Evolutionary conservation across 2,329 filamentous ascomycete genomes (phyloP).

Genomic region (Claviceps maximensis): DNA sequence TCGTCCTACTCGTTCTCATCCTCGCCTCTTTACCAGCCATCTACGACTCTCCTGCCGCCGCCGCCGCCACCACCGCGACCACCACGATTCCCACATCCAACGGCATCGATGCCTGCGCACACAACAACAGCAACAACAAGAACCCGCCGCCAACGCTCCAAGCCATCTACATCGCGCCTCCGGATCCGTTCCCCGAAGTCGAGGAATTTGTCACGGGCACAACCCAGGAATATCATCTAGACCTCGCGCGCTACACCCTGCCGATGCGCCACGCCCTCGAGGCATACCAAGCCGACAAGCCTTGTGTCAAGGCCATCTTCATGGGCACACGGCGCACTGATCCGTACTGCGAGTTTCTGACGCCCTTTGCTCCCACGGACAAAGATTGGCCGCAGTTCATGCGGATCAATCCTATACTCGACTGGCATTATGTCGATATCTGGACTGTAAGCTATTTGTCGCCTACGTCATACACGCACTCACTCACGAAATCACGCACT

Average conservation of each 20-base stretch:
- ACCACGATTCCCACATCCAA: not conserved
- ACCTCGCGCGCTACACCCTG: slow-evolving; percentile 59
- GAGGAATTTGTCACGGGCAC: slow-evolving; percentile 68
- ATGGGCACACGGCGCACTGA: slow-evolving; percentile 72
- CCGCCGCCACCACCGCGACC: not conserved
- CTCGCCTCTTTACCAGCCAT: slow-evolving; percentile 46
- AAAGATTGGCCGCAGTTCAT: slow-evolving; percentile 84
- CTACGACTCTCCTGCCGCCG: slow-evolving; percentile 13
- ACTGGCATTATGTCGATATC: slow-evolving; percentile 94
- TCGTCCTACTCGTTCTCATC: slow-evolving; percentile 80
- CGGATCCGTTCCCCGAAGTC: slow-evolving; percentile 73
- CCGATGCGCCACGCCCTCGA: slow-evolving; percentile 74
- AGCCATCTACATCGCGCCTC: slow-evolving; percentile 78
- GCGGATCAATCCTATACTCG: slow-evolving; percentile 87
- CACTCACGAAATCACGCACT: too few relatives aligned
- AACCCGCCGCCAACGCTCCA: slow-evolving; percentile 39
- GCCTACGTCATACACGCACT: not conserved
- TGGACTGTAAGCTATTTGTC: slow-evolving; percentile 53
- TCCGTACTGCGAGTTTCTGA: slow-evolving; percentile 69
- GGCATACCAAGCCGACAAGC: slow-evolving; percentile 55
- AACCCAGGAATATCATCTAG: slow-evolving; percentile 56
- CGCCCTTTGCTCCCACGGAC: slow-evolving; percentile 79
- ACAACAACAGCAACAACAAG: slow-evolving; percentile 20
- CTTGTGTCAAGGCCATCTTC: slow-evolving; percentile 46
- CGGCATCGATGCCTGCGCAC: slow-evolving; percentile 7